Evolutionary conservation across 164 flowering plant genomes (phyloP).

Genomic region (Stephania japonica): DNA sequence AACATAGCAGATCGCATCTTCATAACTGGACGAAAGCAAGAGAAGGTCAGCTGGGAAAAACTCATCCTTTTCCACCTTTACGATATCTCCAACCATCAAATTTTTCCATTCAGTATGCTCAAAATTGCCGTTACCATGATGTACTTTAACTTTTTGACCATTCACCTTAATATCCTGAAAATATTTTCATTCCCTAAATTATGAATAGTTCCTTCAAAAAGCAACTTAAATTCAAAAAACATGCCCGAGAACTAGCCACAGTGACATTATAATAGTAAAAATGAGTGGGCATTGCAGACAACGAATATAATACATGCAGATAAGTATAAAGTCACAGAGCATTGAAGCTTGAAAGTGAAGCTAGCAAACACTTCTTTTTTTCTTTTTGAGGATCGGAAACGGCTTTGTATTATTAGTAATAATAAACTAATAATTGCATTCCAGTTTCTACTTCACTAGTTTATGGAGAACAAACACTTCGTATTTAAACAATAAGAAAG

Average conservation of each 20-base stretch:
- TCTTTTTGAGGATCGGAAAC: too few species aligned
- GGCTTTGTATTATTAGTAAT: too few species aligned
- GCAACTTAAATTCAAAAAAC: not conserved
- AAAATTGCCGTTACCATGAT: constrained; percentile 47
- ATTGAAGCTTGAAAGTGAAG: too few species aligned
- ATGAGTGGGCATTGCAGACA: too few species aligned
- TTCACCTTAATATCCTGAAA: constrained; percentile 82
- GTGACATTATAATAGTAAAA: too few species aligned
- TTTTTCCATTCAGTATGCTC: constrained; percentile 66
- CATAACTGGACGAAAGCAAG: constrained; percentile 84
- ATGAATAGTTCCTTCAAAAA: not conserved
- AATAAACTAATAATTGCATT: too few species aligned
- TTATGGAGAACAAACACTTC: not conserved
- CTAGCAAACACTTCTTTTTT: too few species aligned
- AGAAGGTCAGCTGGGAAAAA: constrained; percentile 91
- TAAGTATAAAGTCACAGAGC: too few species aligned
- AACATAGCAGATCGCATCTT: constrained; percentile 83
- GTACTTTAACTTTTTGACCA: constrained; percentile 71
- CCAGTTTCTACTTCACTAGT: too few species aligned
- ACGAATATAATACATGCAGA: too few species aligned
- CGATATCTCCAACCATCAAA: constrained; percentile 78
- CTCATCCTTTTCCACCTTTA: constrained; percentile 76
- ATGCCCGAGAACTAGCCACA: not conserved
- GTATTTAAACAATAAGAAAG: not conserved
- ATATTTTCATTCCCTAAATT: constrained; percentile 2